Evolutionary conservation across 495 filamentous ascomycete species (phyloP).

Genomic region (Aspergillus panamensis): DNA sequence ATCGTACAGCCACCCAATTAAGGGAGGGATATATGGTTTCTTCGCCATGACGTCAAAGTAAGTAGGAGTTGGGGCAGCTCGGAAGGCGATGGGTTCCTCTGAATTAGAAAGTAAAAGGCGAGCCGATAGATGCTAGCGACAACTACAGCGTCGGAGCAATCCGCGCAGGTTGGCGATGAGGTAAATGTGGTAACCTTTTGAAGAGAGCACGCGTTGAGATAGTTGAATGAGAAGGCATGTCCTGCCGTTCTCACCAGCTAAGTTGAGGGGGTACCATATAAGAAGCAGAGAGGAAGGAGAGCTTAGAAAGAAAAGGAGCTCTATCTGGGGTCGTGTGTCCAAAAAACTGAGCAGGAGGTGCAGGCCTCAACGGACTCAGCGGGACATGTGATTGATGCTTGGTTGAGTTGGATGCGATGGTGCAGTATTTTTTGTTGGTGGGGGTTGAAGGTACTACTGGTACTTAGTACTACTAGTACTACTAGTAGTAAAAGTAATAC

Average conservation of each 20-base stretch:
- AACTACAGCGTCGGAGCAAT: too few relatives aligned
- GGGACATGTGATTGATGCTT: slow-evolving; percentile 15
- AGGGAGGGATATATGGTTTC: slow-evolving; percentile 19
- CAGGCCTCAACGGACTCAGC: slow-evolving; percentile 6
- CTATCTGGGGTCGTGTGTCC: neutral
- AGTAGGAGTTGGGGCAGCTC: neutral
- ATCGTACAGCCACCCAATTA: slow-evolving; percentile 77
- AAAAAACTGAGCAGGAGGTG: neutral
- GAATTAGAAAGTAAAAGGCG: too few relatives aligned
- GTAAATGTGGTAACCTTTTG: neutral
- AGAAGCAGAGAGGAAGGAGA: neutral
- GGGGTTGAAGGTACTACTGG: neutral
- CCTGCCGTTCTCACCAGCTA: slow-evolving; percentile 6
- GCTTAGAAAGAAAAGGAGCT: neutral
- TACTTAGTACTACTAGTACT: neutral
- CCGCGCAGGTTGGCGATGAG: neutral
- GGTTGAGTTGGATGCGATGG: slow-evolving; percentile 8
- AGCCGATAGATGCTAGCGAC: too few relatives aligned
- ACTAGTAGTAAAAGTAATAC: neutral
- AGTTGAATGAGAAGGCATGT: slow-evolving; percentile 10
- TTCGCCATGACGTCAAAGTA: slow-evolving; percentile 20
- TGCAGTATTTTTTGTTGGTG: slow-evolving; percentile 4
- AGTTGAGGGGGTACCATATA: slow-evolving; percentile 3
- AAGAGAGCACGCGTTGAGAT: slow-evolving; percentile 3
- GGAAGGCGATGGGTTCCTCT: neutral